Evolutionary conservation across 441 rosid genomes (phyloP).

Genomic region (Daphne laureola): DNA sequence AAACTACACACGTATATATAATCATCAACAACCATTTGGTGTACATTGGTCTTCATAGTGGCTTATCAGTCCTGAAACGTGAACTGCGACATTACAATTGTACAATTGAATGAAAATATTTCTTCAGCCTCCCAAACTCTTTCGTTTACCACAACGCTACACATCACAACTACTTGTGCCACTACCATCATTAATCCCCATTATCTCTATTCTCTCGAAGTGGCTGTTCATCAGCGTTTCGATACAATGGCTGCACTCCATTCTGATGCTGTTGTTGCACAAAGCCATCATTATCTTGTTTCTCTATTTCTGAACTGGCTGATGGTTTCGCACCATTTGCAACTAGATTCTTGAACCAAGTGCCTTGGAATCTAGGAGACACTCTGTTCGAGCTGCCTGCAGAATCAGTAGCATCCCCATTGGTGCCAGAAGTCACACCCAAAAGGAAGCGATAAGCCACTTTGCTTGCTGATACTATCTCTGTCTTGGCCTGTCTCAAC

Average conservation of each 20-base stretch:
- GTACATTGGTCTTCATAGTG: too few species aligned
- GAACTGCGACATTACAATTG: conserved; percentile 25
- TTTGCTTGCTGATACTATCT: conserved; percentile 90
- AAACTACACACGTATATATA: too few species aligned
- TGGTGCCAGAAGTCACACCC: conserved; percentile 43
- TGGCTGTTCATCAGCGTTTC: conserved; percentile 7
- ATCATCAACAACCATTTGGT: too few species aligned
- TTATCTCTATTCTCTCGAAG: conserved; percentile 18
- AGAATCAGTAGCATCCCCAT: conserved; percentile 35
- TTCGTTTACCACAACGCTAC: conserved; percentile 12
- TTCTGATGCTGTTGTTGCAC: conserved; percentile 20
- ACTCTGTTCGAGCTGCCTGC: conserved; percentile 55
- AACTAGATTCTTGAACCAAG: conserved; percentile 80
- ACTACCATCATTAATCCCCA: conserved; percentile 18
- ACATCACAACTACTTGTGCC: background rate
- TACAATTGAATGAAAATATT: conserved; percentile 21
- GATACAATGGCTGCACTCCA: conserved; percentile 5
- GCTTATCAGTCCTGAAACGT: too few species aligned
- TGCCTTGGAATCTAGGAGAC: conserved; percentile 47
- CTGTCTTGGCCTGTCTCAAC: conserved; percentile 96
- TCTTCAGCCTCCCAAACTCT: conserved; percentile 7
- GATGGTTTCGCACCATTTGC: conserved; percentile 73
- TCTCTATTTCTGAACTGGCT: conserved; percentile 37
- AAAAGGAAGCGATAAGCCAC: conserved; percentile 84
- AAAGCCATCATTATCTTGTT: conserved; percentile 20